A percentile compares a stretch with the other conserved stretches of the same genome.
Conservation (phyloP, 2,329 filamentous ascomycete genomes). For the Neobulgaria alba region DNA sequence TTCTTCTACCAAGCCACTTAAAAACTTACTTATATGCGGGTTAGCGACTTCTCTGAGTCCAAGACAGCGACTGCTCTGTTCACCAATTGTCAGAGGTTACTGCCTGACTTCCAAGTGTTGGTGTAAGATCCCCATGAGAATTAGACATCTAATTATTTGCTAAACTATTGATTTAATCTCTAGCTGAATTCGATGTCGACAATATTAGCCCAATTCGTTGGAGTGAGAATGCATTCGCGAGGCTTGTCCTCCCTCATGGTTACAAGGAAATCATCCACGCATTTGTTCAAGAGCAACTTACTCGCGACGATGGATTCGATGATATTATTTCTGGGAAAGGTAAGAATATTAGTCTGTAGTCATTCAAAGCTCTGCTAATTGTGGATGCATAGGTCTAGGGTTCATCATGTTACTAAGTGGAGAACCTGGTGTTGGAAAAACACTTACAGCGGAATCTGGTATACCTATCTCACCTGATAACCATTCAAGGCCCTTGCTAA, state of each 20-base stretch:
- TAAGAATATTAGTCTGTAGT: background rate
- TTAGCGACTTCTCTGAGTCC: background rate
- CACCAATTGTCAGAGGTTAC: constrained; percentile 26
- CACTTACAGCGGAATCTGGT: constrained; percentile 30
- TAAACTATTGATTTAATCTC: no score
- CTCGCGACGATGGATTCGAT: constrained; percentile 13
- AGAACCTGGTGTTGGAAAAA: constrained; percentile 16
- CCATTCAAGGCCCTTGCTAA: background rate
- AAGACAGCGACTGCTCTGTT: constrained; percentile 20
- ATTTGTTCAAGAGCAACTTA: constrained; percentile 37
- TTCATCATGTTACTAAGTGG: constrained; percentile 14
- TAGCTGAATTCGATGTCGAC: constrained; percentile 21
- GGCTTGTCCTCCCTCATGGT: constrained; percentile 39
- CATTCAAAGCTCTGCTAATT: background rate
- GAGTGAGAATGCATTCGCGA: constrained; percentile 37
- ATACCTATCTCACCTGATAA: background rate
- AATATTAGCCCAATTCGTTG: constrained; percentile 15
- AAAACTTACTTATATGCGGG: background rate
- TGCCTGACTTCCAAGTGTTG: constrained; percentile 29
- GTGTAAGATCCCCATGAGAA: constrained; percentile 16
- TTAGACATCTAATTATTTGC: no score
- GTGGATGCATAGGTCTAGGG: constrained; percentile 8
- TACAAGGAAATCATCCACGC: constrained; percentile 40
- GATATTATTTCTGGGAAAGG: constrained; percentile 25
- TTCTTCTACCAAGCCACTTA: background rate